These are phyloP conservation scores for Aspergillus sp. DNA, from an alignment of 2,329 filamentous ascomycete genomes.

Conservation along the genomic window DNA sequence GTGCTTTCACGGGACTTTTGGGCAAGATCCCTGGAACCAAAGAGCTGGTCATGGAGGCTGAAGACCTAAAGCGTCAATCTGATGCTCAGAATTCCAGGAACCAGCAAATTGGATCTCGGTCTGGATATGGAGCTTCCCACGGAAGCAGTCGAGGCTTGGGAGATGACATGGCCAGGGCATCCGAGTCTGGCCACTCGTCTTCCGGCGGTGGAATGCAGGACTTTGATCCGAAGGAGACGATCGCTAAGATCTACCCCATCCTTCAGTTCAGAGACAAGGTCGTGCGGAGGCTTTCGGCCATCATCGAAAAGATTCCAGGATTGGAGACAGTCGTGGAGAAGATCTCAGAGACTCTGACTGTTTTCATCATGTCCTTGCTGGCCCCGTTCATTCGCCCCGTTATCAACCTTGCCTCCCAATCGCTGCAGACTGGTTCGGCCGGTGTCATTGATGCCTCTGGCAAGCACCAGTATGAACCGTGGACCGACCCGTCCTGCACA, in stretches of 20 bases:
- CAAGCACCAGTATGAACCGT: slow-evolving; percentile 72
- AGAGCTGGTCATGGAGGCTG: slow-evolving; percentile 63
- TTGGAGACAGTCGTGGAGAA: slow-evolving; percentile 86
- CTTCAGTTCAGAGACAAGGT: slow-evolving; percentile 91
- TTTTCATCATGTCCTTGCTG: slow-evolving; percentile 86
- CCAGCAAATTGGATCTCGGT: slow-evolving; percentile 27
- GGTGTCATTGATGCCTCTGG: slow-evolving; percentile 63
- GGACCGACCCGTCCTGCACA: slow-evolving; percentile 69
- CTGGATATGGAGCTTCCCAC: slow-evolving; percentile 22
- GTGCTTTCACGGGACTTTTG: slow-evolving; percentile 67
- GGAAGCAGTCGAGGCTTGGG: slow-evolving; percentile 12
- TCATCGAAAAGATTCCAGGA: slow-evolving; percentile 88
- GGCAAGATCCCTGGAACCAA: slow-evolving; percentile 70
- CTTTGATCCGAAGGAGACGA: slow-evolving; percentile 74
- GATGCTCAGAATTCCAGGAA: slow-evolving; percentile 62
- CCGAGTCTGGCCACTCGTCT: slow-evolving; percentile 41
- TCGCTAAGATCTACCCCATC: slow-evolving; percentile 87
- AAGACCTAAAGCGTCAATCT: slow-evolving; percentile 56
- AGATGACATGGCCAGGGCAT: slow-evolving; percentile 28
- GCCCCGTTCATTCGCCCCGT: slow-evolving; percentile 90
- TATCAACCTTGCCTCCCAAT: slow-evolving; percentile 79
- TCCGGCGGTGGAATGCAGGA: slow-evolving; percentile 55
- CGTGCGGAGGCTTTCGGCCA: slow-evolving; percentile 76
- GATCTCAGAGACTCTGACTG: slow-evolving; percentile 85
- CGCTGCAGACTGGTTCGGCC: slow-evolving; percentile 79